These are phyloP conservation scores for Monsonia emarginata DNA, from an alignment of 441 rosid genomes.

Conservation along the genomic window DNA sequence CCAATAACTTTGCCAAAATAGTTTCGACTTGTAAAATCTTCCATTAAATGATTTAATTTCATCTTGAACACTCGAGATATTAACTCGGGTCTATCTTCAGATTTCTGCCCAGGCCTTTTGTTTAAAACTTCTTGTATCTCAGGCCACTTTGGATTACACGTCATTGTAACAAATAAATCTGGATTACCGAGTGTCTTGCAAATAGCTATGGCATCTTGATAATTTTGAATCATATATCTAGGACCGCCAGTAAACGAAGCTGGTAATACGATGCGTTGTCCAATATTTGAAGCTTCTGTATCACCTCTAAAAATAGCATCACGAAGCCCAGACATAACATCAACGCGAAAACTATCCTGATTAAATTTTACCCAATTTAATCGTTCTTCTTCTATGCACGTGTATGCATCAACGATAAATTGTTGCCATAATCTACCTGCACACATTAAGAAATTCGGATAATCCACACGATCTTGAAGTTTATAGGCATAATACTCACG, in stretches of 20 bases:
- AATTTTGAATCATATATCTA: conserved; percentile 7
- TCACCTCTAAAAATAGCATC: conserved; percentile 11
- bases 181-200: not conserved
- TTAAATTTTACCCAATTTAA: not conserved
- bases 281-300: not conserved
- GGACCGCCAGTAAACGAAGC: not conserved
- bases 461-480: not conserved
- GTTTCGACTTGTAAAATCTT: not conserved
- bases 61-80: not conserved
- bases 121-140: not conserved
- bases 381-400: not conserved
- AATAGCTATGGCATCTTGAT: conserved; percentile 4
- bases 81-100: conserved; percentile 4
- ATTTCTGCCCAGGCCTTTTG: not conserved
- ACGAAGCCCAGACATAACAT: not conserved
- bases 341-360: not conserved
- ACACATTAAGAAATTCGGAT: not conserved
- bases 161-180: not conserved
- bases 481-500: not conserved
- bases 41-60: not conserved
- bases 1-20: not conserved
- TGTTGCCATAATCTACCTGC: not conserved
- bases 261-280: conserved; percentile 1
- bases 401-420: not conserved
- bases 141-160: conserved; percentile 6